These are phyloP conservation scores for Fusarium sp. DNA, from an alignment of 2,329 filamentous ascomycete genomes.

Conservation along the genomic window DNA sequence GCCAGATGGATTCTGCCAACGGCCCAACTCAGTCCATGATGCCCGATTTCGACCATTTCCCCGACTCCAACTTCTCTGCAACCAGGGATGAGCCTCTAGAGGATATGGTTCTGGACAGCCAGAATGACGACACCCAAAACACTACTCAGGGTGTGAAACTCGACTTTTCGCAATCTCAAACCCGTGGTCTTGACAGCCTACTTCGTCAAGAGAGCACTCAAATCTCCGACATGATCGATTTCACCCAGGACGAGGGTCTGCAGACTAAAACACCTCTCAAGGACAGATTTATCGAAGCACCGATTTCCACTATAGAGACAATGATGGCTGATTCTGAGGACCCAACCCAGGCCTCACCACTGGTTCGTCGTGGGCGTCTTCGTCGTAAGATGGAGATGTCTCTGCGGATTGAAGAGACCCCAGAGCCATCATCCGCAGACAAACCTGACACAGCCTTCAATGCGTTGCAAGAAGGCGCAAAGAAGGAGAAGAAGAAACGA, in stretches of 20 bases:
- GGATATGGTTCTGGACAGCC: conserved; percentile 63
- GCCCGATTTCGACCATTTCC: conserved; percentile 68
- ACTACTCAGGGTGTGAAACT: conserved; percentile 64
- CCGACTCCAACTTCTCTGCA: conserved; percentile 73
- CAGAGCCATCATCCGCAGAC: conserved; percentile 34
- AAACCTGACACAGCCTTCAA: conserved; percentile 69
- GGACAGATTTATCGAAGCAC: conserved; percentile 73
- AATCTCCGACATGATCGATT: conserved; percentile 76
- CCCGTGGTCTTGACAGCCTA: conserved; percentile 70
- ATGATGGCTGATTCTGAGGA: conserved; percentile 62
- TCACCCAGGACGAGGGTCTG: conserved; percentile 86
- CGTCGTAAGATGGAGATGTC: conserved; percentile 57
- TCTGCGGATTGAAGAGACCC: conserved; percentile 38
- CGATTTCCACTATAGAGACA: conserved; percentile 79
- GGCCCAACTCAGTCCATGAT: conserved; percentile 62
- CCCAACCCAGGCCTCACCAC: conserved; percentile 72
- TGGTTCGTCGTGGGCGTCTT: conserved; percentile 71
- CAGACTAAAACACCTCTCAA: conserved; percentile 79
- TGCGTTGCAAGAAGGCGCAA: conserved; percentile 76
- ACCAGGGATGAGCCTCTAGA: conserved; percentile 69
- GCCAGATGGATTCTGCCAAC: conserved; percentile 56
- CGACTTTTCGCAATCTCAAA: conserved; percentile 71
- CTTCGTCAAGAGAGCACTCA: conserved; percentile 69
- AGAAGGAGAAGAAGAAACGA: conserved; percentile 66
- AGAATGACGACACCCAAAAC: conserved; percentile 53